These are phyloP conservation scores for Colletotrichum lentis DNA, from an alignment of 2,329 filamentous ascomycete species.

Conservation along the genomic window DNA sequence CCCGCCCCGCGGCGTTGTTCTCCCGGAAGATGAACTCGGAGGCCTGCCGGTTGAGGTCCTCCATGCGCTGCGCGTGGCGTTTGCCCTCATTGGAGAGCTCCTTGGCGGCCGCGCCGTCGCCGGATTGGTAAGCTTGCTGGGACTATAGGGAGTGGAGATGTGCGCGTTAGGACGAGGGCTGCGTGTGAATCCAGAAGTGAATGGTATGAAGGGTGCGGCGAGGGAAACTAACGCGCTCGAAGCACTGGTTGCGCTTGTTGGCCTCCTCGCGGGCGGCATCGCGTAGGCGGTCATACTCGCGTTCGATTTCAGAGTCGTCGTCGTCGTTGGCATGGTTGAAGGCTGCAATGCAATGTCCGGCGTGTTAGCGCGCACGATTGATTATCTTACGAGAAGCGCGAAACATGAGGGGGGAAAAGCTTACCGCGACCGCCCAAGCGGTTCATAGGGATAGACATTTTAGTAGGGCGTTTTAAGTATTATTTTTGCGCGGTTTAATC, in stretches of 20 bases:
- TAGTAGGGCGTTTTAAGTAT: background rate
- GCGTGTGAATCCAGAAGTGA: background rate
- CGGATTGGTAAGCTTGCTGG: slow-evolving; percentile 80
- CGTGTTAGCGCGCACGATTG: slow-evolving; percentile 5
- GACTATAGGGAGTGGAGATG: slow-evolving; percentile 54
- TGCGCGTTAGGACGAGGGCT: slow-evolving; percentile 3
- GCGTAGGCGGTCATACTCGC: slow-evolving; percentile 91
- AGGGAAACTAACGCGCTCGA: slow-evolving; percentile 67
- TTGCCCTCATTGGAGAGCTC: slow-evolving; percentile 86
- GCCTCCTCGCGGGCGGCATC: slow-evolving; percentile 84
- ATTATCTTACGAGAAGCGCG: background rate
- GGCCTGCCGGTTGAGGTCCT: slow-evolving; percentile 88
- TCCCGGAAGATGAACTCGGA: slow-evolving; percentile 94
- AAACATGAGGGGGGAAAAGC: slow-evolving; percentile 9
- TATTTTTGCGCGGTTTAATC: background rate
- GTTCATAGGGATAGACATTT: slow-evolving; percentile 39
- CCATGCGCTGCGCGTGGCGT: slow-evolving; percentile 81
- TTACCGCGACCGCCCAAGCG: slow-evolving; percentile 39
- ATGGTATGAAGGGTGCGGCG: background rate
- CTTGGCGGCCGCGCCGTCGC: slow-evolving; percentile 86
- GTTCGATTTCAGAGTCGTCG: slow-evolving; percentile 70
- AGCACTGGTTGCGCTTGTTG: slow-evolving; percentile 78
- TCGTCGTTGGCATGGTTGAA: slow-evolving; percentile 76
- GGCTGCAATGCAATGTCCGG: slow-evolving; percentile 57
- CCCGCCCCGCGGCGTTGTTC: slow-evolving; percentile 82